Evolutionary conservation across 805 yeast species (phyloP), one percentile per base, ranked within the genome.

Genomic region (Clavispora vitiphila): DNA sequence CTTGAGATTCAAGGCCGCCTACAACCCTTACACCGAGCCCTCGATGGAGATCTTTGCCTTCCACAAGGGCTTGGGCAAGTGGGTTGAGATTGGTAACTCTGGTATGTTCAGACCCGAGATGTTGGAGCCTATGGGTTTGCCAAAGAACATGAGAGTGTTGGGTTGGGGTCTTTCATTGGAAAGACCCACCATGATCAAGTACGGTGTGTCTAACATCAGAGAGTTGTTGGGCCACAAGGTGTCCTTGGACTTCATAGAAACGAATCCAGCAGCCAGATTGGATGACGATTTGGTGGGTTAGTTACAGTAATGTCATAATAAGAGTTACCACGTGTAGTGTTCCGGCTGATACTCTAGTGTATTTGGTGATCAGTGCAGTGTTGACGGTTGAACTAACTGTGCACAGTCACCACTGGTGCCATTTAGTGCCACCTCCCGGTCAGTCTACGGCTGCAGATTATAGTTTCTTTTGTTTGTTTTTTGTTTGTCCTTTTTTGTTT

Each of bases 41-140:
- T 86, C 96, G 7, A 78, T 93, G 79, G 99, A 93, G 73, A 93
- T 93, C 53, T 93, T 84, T 66, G 93, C 97, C 38, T 93, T 87
- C 85, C 99, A 93, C 69, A 82, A 80, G 55, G 96, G 96, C 38
- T 77, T 93, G 57, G 82, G 77, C 55, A 93, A 88, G 65, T 95
- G 99, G 99, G 99, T 93, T 49, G 99, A 93, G 74, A 91, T 93
- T 58, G 99, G 99, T 66, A 93, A 93, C 76, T 89, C 97, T 15
- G 99, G 99, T 65, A 85, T 93, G 96, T 93, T 93, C 77, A 83
- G 99, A 71, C 99, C 99, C 11, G 99, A 93, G 71, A 93, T 93
- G 99, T 76, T 95, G 62, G 96, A 89, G 71, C 72, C 96, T 35
- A 91, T 93, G 98, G 99, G 99, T 26, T 77, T 93, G 59, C 99